phyloP scores from a whole-genome alignment of 257 asterid species.

The Nemophila menziesii region DNA sequence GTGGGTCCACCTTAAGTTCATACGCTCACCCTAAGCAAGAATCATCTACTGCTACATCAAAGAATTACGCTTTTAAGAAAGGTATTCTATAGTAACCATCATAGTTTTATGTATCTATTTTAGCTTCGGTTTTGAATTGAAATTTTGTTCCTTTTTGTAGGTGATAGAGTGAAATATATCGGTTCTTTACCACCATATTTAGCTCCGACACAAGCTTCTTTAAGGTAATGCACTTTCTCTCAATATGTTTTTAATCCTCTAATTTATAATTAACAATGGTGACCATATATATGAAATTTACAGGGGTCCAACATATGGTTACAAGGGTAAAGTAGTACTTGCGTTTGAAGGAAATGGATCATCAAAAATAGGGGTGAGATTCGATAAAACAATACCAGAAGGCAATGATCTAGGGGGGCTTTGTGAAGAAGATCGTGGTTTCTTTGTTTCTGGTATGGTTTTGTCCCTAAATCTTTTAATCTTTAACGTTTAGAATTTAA shows the following conservation, averaged over 20 bases:
- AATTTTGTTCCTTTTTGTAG: slow-evolving; percentile 32
- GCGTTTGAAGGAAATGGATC: slow-evolving; percentile 79
- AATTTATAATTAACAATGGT: not conserved
- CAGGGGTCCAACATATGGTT: slow-evolving; percentile 74
- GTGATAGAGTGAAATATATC: slow-evolving; percentile 71
- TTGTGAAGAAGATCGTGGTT: slow-evolving; percentile 87
- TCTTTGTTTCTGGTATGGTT: slow-evolving; percentile 67
- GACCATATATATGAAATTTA: slow-evolving; percentile 3
- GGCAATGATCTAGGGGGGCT: slow-evolving; percentile 90
- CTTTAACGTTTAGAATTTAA: slow-evolving; percentile 3
- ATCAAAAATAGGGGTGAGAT: slow-evolving; percentile 87
- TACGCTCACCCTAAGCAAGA: slow-evolving; percentile 71
- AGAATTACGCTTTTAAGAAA: slow-evolving; percentile 48
- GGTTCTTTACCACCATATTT: slow-evolving; percentile 43
- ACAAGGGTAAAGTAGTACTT: slow-evolving; percentile 73
- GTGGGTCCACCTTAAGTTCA: slow-evolving; percentile 42
- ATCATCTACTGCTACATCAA: slow-evolving; percentile 69
- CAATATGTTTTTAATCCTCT: not conserved
- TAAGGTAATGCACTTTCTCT: slow-evolving; percentile 28
- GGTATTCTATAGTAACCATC: slow-evolving; percentile 23
- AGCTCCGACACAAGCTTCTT: slow-evolving; percentile 38
- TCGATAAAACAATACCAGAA: slow-evolving; percentile 68
- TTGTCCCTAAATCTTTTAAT: not conserved
- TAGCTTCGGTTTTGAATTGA: not conserved
- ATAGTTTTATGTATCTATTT: not conserved